Evolutionary conservation across 2,329 filamentous ascomycete genomes (phyloP).

Genomic region (Atkinsonella texensis): DNA sequence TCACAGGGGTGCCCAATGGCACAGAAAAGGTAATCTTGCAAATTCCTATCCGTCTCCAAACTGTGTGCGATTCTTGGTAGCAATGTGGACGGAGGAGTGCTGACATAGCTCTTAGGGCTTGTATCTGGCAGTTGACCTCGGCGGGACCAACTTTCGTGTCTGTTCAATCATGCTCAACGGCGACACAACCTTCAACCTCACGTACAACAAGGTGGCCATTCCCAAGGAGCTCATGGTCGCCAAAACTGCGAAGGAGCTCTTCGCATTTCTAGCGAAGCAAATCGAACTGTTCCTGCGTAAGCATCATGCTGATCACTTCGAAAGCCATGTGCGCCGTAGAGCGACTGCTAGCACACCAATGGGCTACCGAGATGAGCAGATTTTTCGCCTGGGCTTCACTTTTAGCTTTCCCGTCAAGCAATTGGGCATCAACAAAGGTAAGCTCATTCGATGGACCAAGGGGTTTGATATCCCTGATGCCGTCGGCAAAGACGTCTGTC

Average conservation of each 20-base stretch:
- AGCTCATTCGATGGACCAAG: slow-evolving; percentile 94
- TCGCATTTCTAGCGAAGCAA: slow-evolving; percentile 84
- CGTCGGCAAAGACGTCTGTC: slow-evolving; percentile 88
- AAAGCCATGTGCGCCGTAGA: slow-evolving; percentile 53
- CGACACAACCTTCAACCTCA: slow-evolving; percentile 88
- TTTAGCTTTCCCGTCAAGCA: slow-evolving; percentile 97
- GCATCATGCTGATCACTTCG: slow-evolving; percentile 82
- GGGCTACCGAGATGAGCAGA: slow-evolving; percentile 56
- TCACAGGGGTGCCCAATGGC: slow-evolving; percentile 90
- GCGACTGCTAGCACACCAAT: slow-evolving; percentile 45
- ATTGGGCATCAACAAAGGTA: slow-evolving; percentile 87
- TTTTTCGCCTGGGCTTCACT: slow-evolving; percentile 95
- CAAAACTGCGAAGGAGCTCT: slow-evolving; percentile 74
- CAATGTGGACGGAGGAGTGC: not conserved
- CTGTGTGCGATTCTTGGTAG: not conserved
- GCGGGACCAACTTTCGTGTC: slow-evolving; percentile 95
- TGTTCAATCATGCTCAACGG: slow-evolving; percentile 91
- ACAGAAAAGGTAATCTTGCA: slow-evolving; percentile 63
- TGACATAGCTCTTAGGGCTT: slow-evolving; percentile 49
- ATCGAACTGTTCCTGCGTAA: slow-evolving; percentile 78
- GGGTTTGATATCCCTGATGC: slow-evolving; percentile 96
- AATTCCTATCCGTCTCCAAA: not conserved
- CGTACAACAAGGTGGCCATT: slow-evolving; percentile 84
- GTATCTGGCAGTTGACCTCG: slow-evolving; percentile 94
- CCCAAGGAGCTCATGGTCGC: slow-evolving; percentile 84